Percentiles rank a stretch among this genome's conserved stretches.
phyloP scores from a whole-genome alignment of 805 yeast genomes.

The Nakazawaea ernobii region DNA sequence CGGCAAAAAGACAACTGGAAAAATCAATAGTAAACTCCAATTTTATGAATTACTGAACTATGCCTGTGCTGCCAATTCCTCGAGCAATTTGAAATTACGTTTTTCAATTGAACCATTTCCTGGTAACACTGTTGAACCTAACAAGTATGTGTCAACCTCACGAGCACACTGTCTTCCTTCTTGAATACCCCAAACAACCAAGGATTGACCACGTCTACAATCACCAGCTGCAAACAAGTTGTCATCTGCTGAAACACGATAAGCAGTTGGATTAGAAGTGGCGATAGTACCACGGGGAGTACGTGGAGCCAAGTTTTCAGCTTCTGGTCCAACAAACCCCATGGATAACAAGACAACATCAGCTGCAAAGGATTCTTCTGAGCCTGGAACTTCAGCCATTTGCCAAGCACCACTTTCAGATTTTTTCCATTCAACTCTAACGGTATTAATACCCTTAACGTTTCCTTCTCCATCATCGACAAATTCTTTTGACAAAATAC shows the following conservation, averaged over 20 bases:
- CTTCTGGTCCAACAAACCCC: conserved; percentile 98
- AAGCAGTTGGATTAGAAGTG: conserved; percentile 54
- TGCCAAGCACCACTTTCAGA: conserved; percentile 97
- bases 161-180: conserved; percentile 99
- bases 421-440: conserved; percentile 96
- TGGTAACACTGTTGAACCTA: conserved; percentile 79
- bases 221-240: conserved; percentile 96
- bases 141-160: conserved; percentile 75
- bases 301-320: conserved; percentile 65
- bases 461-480: conserved; percentile 93
- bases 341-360: conserved; percentile 89
- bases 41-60: conserved; percentile 17
- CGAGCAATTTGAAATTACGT: conserved; percentile 71
- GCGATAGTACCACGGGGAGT: conserved; percentile 82
- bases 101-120: conserved; percentile 91
- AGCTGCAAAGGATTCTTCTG: conserved; percentile 92
- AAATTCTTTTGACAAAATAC: conserved; percentile 91
- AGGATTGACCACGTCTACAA: conserved; percentile 97
- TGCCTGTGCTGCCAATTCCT: conserved; percentile 65
- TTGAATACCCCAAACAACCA: conserved; percentile 99
- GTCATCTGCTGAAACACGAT: conserved; percentile 55
- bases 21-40: not conserved
- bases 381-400: conserved; percentile 95
- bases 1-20: not conserved
- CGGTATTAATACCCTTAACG: conserved; percentile 92